These are phyloP conservation scores for Lactarius akahatsu DNA, from an alignment of 768 basidiomycete species.

Conservation along the genomic window DNA sequence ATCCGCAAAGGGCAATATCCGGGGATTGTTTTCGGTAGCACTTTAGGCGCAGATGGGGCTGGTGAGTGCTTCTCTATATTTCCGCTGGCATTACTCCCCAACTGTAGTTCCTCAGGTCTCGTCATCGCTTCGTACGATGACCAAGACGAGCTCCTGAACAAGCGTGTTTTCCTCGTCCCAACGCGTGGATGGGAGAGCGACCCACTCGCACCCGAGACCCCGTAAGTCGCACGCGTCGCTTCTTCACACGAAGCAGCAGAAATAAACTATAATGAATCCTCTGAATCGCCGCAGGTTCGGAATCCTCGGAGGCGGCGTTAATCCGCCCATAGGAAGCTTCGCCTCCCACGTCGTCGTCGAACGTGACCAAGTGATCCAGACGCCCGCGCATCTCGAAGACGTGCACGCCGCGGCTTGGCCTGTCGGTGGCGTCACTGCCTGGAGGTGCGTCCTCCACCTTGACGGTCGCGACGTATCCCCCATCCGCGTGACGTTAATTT, in stretches of 20 bases:
- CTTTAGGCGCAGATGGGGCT: slow-evolving; percentile 73
- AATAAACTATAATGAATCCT: background rate
- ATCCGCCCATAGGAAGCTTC: slow-evolving; percentile 66
- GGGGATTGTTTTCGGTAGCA: slow-evolving; percentile 53
- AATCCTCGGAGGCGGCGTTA: slow-evolving; percentile 59
- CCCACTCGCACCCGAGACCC: slow-evolving; percentile 63
- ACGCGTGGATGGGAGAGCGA: slow-evolving; percentile 72
- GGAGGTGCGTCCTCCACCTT: slow-evolving; percentile 54
- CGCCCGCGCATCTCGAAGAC: slow-evolving; percentile 67
- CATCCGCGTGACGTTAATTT: background rate
- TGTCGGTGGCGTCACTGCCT: slow-evolving; percentile 74
- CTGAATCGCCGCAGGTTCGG: slow-evolving; percentile 46
- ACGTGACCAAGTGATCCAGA: slow-evolving; percentile 61
- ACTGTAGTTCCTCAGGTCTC: slow-evolving; percentile 43
- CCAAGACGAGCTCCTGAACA: slow-evolving; percentile 55
- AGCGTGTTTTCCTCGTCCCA: slow-evolving; percentile 74
- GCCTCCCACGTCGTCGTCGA: slow-evolving; percentile 73
- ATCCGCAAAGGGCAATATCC: slow-evolving; percentile 69
- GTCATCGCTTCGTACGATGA: slow-evolving; percentile 58
- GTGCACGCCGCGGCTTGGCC: slow-evolving; percentile 77
- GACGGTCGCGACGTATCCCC: slow-evolving; percentile 22
- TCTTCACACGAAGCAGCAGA: background rate
- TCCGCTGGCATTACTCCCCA: too few relatives aligned
- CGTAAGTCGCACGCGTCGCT: slow-evolving; percentile 39
- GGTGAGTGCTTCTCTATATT: slow-evolving; percentile 40